These are phyloP conservation scores for Lentinula raphanica DNA, from an alignment of 768 basidiomycete genomes.

Conservation along the genomic window DNA sequence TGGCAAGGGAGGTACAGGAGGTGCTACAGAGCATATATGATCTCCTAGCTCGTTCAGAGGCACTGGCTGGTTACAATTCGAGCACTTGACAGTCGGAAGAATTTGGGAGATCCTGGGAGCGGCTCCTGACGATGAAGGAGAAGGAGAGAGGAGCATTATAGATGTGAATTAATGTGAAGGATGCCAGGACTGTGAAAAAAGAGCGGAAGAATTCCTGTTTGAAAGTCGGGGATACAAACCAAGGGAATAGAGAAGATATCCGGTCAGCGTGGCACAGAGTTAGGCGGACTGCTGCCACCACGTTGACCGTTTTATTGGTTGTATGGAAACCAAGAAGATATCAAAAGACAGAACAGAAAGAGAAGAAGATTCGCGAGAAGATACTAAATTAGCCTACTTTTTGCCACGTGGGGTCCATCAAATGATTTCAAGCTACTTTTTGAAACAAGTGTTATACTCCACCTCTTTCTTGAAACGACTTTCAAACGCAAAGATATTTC, in stretches of 20 bases:
- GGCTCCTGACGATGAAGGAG: not conserved
- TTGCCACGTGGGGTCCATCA: not conserved
- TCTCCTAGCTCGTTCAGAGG: slow-evolving; percentile 70
- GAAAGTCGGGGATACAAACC: not conserved
- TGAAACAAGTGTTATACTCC: not conserved
- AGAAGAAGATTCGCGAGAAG: not conserved
- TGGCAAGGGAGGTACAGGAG: slow-evolving; percentile 37
- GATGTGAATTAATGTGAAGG: not conserved
- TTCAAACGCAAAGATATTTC: too few species aligned
- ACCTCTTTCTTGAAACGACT: not conserved
- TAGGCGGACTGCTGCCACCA: not conserved
- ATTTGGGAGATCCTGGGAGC: slow-evolving; percentile 50
- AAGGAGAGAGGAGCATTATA: not conserved
- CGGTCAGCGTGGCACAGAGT: not conserved
- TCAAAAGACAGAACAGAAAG: not conserved
- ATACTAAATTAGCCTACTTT: not conserved
- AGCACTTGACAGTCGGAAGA: slow-evolving; percentile 82
- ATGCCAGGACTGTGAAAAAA: not conserved
- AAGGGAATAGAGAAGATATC: not conserved
- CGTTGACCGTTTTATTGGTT: not conserved
- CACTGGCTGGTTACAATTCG: slow-evolving; percentile 66
- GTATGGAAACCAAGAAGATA: not conserved
- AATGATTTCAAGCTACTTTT: not conserved
- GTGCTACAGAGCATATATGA: slow-evolving; percentile 60
- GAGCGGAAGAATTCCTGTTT: not conserved